Evolutionary conservation across 1,284 basidiomycete species (phyloP).

Genomic region (Neolentinus lepideus): DNA sequence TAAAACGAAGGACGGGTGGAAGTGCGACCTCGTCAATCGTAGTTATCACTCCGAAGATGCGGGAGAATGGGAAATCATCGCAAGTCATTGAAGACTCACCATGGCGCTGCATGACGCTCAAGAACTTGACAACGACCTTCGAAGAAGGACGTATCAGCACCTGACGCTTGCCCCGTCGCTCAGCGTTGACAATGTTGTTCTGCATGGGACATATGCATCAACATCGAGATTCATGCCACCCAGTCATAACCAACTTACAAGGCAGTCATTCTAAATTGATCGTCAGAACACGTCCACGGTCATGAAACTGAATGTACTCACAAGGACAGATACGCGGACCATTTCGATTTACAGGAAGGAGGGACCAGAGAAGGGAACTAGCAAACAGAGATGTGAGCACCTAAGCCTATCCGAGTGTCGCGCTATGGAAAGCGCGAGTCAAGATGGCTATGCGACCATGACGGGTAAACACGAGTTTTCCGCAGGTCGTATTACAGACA

Average conservation of each 20-base stretch:
- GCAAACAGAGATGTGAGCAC: constrained; percentile 24
- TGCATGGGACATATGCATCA: constrained; percentile 18
- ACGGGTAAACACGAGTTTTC: constrained; percentile 10
- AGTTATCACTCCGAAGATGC: constrained; percentile 61
- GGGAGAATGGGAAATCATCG: constrained; percentile 7
- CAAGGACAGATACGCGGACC: constrained; percentile 82
- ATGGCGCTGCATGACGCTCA: constrained; percentile 96
- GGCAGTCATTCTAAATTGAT: constrained; percentile 68
- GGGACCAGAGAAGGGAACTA: constrained; percentile 16
- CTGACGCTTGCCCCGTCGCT: constrained; percentile 96
- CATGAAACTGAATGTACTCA: constrained; percentile 30
- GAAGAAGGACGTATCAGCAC: constrained; percentile 93
- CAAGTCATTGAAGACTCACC: constrained; percentile 49
- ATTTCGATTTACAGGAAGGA: constrained; percentile 37
- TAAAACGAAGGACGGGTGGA: constrained; percentile 65
- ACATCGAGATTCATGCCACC: background rate
- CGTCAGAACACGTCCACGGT: background rate
- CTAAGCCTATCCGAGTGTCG: constrained; percentile 74
- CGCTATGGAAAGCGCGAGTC: constrained; percentile 74
- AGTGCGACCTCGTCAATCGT: constrained; percentile 48
- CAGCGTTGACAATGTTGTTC: constrained; percentile 98
- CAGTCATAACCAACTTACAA: constrained; percentile 33
- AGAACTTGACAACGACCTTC: constrained; percentile 95
- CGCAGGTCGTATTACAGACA: constrained; percentile 1
- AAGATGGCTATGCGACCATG: constrained; percentile 43